These are phyloP conservation scores for Papiliotrema nemorosa DNA, from an alignment of 1,284 basidiomycete genomes.

Conservation along the genomic window DNA sequence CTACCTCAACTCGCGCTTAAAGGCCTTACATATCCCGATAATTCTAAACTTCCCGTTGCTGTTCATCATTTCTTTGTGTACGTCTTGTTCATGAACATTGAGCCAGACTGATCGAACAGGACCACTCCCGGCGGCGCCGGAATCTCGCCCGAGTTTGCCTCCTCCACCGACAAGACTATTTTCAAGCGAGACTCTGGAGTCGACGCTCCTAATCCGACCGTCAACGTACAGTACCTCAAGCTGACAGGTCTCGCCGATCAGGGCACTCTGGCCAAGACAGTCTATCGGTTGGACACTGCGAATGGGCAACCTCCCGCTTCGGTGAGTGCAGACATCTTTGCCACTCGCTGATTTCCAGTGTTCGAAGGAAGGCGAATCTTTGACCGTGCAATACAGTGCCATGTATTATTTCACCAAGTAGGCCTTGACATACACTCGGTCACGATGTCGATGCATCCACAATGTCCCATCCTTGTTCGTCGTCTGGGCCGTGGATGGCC, in stretches of 20 bases:
- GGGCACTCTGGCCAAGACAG: constrained; percentile 55
- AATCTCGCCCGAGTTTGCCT: constrained; percentile 27
- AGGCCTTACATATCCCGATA: constrained; percentile 18
- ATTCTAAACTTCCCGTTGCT: constrained; percentile 19
- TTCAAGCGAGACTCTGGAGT: constrained; percentile 18
- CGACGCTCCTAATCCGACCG: constrained; percentile 33
- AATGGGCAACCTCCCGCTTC: constrained; percentile 62
- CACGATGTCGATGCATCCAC: constrained; percentile 17
- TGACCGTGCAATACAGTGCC: constrained; percentile 56
- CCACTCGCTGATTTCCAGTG: constrained; percentile 44
- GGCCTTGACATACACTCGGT: neutral
- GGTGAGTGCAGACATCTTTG: constrained; percentile 40
- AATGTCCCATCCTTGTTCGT: constrained; percentile 38
- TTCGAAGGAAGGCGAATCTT: constrained; percentile 45
- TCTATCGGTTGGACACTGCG: constrained; percentile 60
- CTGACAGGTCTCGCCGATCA: constrained; percentile 50
- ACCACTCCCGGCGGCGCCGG: constrained; percentile 6
- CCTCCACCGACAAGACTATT: constrained; percentile 42
- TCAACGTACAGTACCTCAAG: constrained; percentile 60
- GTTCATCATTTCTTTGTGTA: constrained; percentile 52
- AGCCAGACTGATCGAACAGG: neutral
- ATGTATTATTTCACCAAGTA: constrained; percentile 53
- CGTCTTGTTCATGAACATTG: constrained; percentile 42
- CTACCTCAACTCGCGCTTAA: constrained; percentile 21
- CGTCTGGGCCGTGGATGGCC: constrained; percentile 26